Percentiles rank a stretch among this genome's conserved stretches.
Conservation (phyloP, 148 eudicot genomes). For the Rhododendron ovatum region DNA sequence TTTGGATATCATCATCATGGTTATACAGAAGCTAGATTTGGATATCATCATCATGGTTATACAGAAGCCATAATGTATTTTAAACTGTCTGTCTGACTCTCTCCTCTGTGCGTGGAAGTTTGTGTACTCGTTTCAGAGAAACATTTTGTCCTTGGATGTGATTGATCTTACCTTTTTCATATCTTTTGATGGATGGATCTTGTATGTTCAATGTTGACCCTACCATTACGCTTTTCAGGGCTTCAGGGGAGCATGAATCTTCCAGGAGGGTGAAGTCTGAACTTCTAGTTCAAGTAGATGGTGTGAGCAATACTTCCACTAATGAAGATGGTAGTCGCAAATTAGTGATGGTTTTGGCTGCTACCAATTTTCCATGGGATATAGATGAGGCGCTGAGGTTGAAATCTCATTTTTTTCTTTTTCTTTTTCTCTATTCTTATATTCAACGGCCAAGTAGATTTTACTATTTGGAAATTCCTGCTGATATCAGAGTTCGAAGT, state of each 20-base stretch:
- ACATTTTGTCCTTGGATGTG: neutral
- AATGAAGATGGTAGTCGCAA: constrained; percentile 91
- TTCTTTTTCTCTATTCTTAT: neutral
- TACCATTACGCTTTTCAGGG: constrained; percentile 42
- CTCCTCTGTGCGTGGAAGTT: neutral
- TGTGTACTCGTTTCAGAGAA: neutral
- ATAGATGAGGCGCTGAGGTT: constrained; percentile 98
- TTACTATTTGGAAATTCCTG: neutral
- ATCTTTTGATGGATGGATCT: constrained; percentile 1
- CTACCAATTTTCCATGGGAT: constrained; percentile 99
- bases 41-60: neutral
- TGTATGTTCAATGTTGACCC: neutral
- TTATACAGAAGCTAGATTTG: neutral
- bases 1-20: neutral
- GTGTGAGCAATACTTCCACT: constrained; percentile 69
- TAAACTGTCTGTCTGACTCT: neutral
- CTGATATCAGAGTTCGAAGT: neutral
- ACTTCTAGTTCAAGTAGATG: constrained; percentile 97
- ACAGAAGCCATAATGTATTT: neutral
- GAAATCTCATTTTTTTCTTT: neutral
- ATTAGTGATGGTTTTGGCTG: constrained; percentile 98
- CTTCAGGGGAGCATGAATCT: constrained; percentile 99
- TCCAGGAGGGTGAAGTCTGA: constrained; percentile 98
- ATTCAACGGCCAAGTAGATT: neutral
- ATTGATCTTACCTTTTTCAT: constrained; percentile 4